These are phyloP conservation scores for Macrolepiota dolichaula DNA, from an alignment of 768 basidiomycete species.

Conservation along the genomic window DNA sequence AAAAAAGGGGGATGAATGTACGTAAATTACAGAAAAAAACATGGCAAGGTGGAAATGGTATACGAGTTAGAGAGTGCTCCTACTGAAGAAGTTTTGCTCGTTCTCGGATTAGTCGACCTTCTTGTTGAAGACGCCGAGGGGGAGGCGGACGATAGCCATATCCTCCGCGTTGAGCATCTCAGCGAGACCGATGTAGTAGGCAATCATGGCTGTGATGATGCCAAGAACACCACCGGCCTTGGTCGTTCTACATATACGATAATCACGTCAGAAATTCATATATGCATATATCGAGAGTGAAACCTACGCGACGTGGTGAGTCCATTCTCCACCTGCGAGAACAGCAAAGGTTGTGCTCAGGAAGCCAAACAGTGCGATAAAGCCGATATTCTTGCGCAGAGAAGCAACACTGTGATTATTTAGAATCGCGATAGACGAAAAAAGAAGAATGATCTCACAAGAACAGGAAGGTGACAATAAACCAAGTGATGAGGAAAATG, in stretches of 20 bases:
- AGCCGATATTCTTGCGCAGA: constrained; percentile 35
- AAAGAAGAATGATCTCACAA: constrained; percentile 36
- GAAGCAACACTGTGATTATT: constrained; percentile 29
- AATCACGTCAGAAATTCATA: background rate
- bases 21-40: background rate
- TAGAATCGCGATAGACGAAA: background rate
- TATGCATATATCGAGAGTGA: background rate
- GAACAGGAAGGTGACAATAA: constrained; percentile 65
- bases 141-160: constrained; percentile 33
- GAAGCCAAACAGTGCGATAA: constrained; percentile 34
- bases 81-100: too few relatives aligned
- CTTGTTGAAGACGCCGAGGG: constrained; percentile 38
- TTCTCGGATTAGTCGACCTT: constrained; percentile 12
- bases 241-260: constrained; percentile 21
- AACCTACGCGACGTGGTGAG: constrained; percentile 25
- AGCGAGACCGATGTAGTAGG: constrained; percentile 44
- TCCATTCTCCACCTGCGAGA: constrained; percentile 38
- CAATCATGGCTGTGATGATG: constrained; percentile 42
- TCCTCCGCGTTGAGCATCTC: constrained; percentile 41
- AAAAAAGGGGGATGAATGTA: too few relatives aligned
- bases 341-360: constrained; percentile 38
- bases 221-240: constrained; percentile 46
- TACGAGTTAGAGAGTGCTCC: too few relatives aligned
- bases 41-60: background rate
- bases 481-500: constrained; percentile 75